Base-by-base conservation (phyloP, 768 basidiomycete species). In the Hygrophoropsis aurantiaca region DNA sequence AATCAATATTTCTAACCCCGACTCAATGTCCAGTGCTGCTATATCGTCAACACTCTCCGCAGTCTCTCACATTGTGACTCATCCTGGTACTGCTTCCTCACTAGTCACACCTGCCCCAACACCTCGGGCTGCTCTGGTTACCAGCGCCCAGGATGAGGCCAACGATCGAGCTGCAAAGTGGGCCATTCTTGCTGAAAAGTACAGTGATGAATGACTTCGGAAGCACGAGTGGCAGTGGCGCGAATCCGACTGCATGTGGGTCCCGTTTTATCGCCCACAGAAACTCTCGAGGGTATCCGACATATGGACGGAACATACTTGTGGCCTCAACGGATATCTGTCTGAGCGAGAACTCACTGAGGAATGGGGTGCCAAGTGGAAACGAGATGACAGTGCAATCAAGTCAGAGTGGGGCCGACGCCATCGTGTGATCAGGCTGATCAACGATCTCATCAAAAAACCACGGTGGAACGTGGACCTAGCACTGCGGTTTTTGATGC, bases 251-350 rank as follows among this genome's bases (percentile, higher is more conserved):
- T 5, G 52, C 57, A 19, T 56, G 64, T 66, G 55, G 52, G 56
- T 67, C 2, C 65, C 65, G 1, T 24, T 49, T 30, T 69, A 68
- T 33, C 15, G 25, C 5, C 60, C 56, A 24, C 47, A 42, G 44
- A 36, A 43, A 16, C 39, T 54, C 34, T n/a, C 27, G 11, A 24
- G 44, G 0, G 46, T 68, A 34, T 30, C 46, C 11, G 50, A 67
- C 30, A 50, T 66, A 20, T 71, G 66, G 64, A 49, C 46, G 15
- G 67, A 69, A 35, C 54, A 58, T 30, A 34, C 50, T 0, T 39
- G 54, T 33, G 63, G 67, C 7, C 16, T 68, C 18, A 54, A 65
- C 33, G 64, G 64, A 0, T 30, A 44, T n/a, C 49, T 68, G 2
- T 60, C 58, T 1, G 27, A 7, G 6, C 27, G 27, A 7, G 27